These are phyloP conservation scores for Diversispora eburnea DNA, from an alignment of 192 early-diverging fungal species.

Conservation along the genomic window DNA sequence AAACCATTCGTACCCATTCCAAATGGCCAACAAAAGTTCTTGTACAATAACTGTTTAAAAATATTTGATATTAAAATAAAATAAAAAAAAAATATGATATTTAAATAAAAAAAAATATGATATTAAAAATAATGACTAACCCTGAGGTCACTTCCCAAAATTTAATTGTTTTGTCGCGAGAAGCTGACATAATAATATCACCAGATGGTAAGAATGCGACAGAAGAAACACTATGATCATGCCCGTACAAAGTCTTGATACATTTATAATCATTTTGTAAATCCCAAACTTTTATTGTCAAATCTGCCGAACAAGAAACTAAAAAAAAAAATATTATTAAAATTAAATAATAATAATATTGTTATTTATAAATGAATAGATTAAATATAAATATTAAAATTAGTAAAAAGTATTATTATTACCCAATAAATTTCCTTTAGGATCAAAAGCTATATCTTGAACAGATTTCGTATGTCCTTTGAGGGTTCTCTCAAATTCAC, in stretches of 20 bases:
- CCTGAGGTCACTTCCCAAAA: constrained; percentile 84
- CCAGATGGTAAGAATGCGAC: constrained; percentile 71
- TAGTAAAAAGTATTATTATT: constrained; percentile 21
- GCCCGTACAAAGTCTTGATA: constrained; percentile 81
- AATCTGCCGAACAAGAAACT: constrained; percentile 88
- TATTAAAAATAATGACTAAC: constrained; percentile 40
- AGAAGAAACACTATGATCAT: constrained; percentile 89
- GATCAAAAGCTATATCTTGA: constrained; percentile 82
- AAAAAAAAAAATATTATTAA: constrained; percentile 1
- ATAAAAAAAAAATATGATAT: neutral
- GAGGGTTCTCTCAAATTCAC: constrained; percentile 86
- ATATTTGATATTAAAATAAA: neutral
- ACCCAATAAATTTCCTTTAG: constrained; percentile 79
- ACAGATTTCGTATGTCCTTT: constrained; percentile 96
- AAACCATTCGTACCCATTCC: constrained; percentile 84
- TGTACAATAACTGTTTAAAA: constrained; percentile 63
- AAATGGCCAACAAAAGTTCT: constrained; percentile 76
- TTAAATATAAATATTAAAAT: neutral
- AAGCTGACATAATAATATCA: constrained; percentile 82
- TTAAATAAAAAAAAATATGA: neutral
- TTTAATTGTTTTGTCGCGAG: constrained; percentile 86
- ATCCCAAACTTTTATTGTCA: constrained; percentile 93
- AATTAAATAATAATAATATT: too few species aligned
- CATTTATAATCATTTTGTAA: constrained; percentile 75
- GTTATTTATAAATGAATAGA: neutral